These are phyloP conservation scores for Phascolomyces articulosus DNA, from an alignment of 371 early-diverging fungal genomes.

Conservation along the genomic window DNA sequence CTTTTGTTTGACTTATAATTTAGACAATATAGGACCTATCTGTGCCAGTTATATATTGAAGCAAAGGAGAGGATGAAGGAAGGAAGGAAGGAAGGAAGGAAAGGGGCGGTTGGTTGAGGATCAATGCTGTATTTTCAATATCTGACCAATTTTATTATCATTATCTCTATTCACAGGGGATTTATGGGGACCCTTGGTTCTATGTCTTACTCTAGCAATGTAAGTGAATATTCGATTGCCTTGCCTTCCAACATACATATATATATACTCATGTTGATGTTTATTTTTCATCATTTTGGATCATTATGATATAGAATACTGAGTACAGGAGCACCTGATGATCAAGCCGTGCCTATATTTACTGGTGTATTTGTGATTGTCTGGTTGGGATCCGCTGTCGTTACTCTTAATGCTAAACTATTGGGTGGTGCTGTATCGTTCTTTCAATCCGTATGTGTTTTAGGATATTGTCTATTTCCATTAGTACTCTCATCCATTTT, in stretches of 20 bases:
- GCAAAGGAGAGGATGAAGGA: no score
- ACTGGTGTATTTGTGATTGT: constrained; percentile 91
- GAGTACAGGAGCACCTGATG: constrained; percentile 64
- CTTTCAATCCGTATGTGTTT: constrained; percentile 92
- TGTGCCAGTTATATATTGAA: no score
- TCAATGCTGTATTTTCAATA: no score
- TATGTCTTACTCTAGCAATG: constrained; percentile 86
- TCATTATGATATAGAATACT: constrained; percentile 36
- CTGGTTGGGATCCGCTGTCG: constrained; percentile 89
- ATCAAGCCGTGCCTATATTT: constrained; percentile 84
- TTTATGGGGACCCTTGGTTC: constrained; percentile 94
- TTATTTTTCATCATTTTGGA: no score
- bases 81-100: no score
- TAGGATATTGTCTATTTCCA: constrained; percentile 96
- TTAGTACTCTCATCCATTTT: constrained; percentile 81
- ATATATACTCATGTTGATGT: no score
- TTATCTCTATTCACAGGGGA: constrained; percentile 72
- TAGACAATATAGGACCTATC: no score
- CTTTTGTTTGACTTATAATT: no score
- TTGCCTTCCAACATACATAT: no score
- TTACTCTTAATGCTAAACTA: constrained; percentile 92
- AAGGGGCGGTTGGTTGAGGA: no score
- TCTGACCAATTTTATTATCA: not conserved
- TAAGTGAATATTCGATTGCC: no score
- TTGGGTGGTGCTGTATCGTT: constrained; percentile 96